Base-by-base conservation (phyloP, 257 asterid genomes). In the Scutellaria minor region DNA sequence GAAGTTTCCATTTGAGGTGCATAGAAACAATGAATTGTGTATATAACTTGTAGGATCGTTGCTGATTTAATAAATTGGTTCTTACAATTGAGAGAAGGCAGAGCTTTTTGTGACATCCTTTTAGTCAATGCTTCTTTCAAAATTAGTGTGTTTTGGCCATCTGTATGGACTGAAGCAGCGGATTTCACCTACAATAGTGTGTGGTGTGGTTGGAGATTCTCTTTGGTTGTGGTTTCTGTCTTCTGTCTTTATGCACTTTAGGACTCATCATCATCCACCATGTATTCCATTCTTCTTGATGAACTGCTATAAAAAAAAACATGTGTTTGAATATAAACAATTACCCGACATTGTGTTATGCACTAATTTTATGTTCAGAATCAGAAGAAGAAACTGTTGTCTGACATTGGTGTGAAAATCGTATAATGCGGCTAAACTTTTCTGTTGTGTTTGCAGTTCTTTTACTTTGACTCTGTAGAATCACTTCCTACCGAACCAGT, bases 401-500 rank as follows among this genome's bases (percentile, higher is more conserved):
- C 27, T 24, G 27, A 24, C 27, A 24, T 24, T 24, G 27, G 27
- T 24, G 27, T 24, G 35, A 41, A 18, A 40, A 18, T 46, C 14
- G 18, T 56, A 50, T 18, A 42, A 70, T 70, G 12, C 47, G 58
- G 15, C 76, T 74, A 14, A 74, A 14, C 37, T 27, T 66, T 13
- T 45, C 53, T 53, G 10, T 78, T 52, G 44, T 74, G 72, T 52
- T 62, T 77, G 76, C 88, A 93, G 98, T 93, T 93, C 80, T 90
- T 93, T 77, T 93, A 93, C 85, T 93, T 93, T 0, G 98, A 93
- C 82, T 93, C 98, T 0, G 79, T 85, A 53, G 98, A 93, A 79
- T 93, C 97, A 51, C 97, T 93, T 77, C 98, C 98, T 52, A 83
- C 89, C 11, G 95, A 88, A 79, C 85, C 88, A 22, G 37, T 87